Evolutionary conservation across 2,329 filamentous ascomycete species (phyloP).

Genomic region (Stenocarpella maydis): DNA sequence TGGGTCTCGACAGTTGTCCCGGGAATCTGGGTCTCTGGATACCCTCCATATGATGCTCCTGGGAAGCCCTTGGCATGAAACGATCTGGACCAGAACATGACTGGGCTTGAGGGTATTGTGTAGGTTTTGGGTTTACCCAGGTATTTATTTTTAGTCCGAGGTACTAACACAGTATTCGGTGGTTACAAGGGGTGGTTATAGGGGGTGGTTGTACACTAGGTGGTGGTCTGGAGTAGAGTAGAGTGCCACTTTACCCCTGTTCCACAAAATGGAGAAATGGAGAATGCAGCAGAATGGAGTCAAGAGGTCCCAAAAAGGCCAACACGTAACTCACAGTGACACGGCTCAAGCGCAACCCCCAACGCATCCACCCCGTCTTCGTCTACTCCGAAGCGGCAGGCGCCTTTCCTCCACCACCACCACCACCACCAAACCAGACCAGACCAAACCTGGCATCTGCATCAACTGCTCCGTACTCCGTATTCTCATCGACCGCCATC

Average conservation of each 20-base stretch:
- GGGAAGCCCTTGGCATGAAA: not conserved
- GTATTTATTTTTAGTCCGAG: no score
- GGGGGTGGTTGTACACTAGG: not conserved
- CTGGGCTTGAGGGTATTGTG: not conserved
- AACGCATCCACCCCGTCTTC: slow-evolving; percentile 24
- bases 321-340: slow-evolving; percentile 32
- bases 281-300: not conserved
- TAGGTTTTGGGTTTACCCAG: no score
- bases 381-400: slow-evolving; percentile 26
- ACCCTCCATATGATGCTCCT: not conserved
- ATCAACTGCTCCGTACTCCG: not conserved
- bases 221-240: not conserved
- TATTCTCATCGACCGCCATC: slow-evolving; percentile 22
- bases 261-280: not conserved
- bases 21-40: not conserved
- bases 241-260: slow-evolving; percentile 7
- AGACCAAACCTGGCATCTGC: slow-evolving; percentile 23
- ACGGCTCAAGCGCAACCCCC: slow-evolving; percentile 26
- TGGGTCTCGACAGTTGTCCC: not conserved
- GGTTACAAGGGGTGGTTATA: no score
- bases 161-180: no score
- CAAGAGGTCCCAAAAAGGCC: not conserved
- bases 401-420: not conserved
- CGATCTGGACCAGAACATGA: not conserved
- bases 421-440: not conserved